Evolutionary conservation across 352 stramenopile species (phyloP).

Genomic region (Blastocystis hominis): DNA sequence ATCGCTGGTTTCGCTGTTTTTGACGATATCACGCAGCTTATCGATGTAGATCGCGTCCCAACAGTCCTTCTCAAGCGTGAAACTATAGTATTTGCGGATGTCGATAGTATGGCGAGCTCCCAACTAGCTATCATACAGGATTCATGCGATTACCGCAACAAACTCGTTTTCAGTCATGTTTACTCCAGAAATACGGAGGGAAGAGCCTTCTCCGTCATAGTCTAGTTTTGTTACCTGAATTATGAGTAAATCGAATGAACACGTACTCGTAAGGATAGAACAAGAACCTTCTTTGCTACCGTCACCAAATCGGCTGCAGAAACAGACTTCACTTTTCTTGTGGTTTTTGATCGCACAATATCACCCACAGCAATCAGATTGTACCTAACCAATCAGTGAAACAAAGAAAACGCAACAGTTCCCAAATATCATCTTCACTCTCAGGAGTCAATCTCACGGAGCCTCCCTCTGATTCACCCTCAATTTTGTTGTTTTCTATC

Average conservation of each 20-base stretch:
- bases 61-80: slow-evolving; percentile 26
- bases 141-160: background rate
- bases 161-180: slow-evolving; percentile 19
- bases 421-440: slow-evolving; percentile 40
- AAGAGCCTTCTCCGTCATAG: slow-evolving; percentile 34
- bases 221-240: slow-evolving; percentile 23
- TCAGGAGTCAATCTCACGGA: slow-evolving; percentile 11
- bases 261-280: background rate
- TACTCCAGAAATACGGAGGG: background rate
- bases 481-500: slow-evolving; percentile 12
- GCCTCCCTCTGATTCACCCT: background rate
- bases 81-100: background rate
- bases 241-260: background rate
- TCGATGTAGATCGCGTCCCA: slow-evolving; percentile 30
- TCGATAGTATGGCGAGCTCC: slow-evolving; percentile 35
- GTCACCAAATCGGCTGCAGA: slow-evolving; percentile 4
- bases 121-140: background rate
- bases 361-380: slow-evolving; percentile 9
- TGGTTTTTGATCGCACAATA: background rate
- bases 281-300: slow-evolving; percentile 30
- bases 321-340: slow-evolving; percentile 27
- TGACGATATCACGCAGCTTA: slow-evolving; percentile 21
- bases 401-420: background rate
- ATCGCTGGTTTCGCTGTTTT: background rate
- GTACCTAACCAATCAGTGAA: background rate